These are phyloP conservation scores for Alternaria viburni DNA, from an alignment of 2,329 filamentous ascomycete species.

Conservation along the genomic window DNA sequence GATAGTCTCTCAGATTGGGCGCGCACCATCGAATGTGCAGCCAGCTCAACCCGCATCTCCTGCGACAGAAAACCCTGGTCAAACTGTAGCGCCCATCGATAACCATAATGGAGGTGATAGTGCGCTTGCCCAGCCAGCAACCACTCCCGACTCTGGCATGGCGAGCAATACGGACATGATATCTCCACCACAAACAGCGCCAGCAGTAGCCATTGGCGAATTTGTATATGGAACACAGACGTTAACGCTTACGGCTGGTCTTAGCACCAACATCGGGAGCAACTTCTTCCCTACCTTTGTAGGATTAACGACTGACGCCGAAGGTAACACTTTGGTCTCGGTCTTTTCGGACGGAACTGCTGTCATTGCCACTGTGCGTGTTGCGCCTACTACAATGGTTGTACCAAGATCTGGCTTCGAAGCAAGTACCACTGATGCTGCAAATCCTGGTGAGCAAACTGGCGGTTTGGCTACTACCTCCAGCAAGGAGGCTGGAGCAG, in stretches of 20 bases:
- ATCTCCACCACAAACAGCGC: background rate
- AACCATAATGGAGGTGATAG: background rate
- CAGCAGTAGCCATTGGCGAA: constrained; percentile 1
- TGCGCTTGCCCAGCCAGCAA: background rate
- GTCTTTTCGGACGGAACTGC: constrained; percentile 36
- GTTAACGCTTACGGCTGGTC: constrained; percentile 34
- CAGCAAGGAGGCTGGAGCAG: constrained; percentile 1
- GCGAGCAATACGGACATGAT: background rate
- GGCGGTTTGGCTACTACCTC: constrained; percentile 8
- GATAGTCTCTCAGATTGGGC: constrained; percentile 24
- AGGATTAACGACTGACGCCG: constrained; percentile 29
- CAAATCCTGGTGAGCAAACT: constrained; percentile 1
- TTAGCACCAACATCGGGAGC: constrained; percentile 33
- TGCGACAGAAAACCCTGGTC: background rate
- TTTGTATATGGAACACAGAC: constrained; percentile 27
- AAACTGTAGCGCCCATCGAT: background rate
- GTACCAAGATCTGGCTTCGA: constrained; percentile 27
- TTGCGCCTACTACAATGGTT: constrained; percentile 26
- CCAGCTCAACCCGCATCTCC: background rate
- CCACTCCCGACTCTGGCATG: background rate
- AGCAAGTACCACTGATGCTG: constrained; percentile 24
- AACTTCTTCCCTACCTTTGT: constrained; percentile 24
- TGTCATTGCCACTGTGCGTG: constrained; percentile 33
- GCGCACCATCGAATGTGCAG: constrained; percentile 11
- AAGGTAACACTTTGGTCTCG: constrained; percentile 33